Evolutionary conservation across 129 eudicot genomes (phyloP).

Genomic region (Rutidosis leptorrhynchoides): DNA sequence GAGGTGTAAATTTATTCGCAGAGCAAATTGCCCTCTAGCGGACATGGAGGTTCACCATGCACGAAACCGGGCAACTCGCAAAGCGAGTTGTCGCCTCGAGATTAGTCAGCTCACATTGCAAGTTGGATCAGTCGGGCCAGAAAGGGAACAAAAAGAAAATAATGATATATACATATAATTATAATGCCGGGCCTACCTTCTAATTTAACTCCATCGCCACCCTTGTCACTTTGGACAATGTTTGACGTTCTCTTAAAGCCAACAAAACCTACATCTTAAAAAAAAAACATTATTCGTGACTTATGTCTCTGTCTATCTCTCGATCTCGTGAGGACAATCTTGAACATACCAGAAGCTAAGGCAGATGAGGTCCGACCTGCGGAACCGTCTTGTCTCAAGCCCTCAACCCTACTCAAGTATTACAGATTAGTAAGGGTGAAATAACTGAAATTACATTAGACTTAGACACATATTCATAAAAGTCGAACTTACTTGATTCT

Average conservation of each 20-base stretch:
- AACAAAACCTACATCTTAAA: slow-evolving; percentile 39
- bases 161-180: neutral
- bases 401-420: slow-evolving; percentile 64
- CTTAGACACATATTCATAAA: slow-evolving; percentile 1
- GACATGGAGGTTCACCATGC: too few species aligned
- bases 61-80: too few species aligned
- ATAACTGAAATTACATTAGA: slow-evolving; percentile 9
- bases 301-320: too few species aligned
- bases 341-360: slow-evolving; percentile 47
- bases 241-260: slow-evolving; percentile 51
- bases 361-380: slow-evolving; percentile 48
- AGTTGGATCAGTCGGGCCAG: too few species aligned
- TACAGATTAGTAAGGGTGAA: slow-evolving; percentile 8
- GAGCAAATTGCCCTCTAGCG: too few species aligned
- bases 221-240: slow-evolving; percentile 46
- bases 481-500: slow-evolving; percentile 55
- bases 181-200: slow-evolving; percentile 50
- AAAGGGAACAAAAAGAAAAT: too few species aligned
- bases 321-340: neutral
- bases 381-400: slow-evolving; percentile 58
- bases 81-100: too few species aligned
- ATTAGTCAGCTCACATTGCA: too few species aligned
- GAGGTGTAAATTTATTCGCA: too few species aligned
- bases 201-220: slow-evolving; percentile 47
- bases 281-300: slow-evolving; percentile 1